Conservation (phyloP, 1,284 basidiomycete species). For the Ustilago shanxiensis region DNA sequence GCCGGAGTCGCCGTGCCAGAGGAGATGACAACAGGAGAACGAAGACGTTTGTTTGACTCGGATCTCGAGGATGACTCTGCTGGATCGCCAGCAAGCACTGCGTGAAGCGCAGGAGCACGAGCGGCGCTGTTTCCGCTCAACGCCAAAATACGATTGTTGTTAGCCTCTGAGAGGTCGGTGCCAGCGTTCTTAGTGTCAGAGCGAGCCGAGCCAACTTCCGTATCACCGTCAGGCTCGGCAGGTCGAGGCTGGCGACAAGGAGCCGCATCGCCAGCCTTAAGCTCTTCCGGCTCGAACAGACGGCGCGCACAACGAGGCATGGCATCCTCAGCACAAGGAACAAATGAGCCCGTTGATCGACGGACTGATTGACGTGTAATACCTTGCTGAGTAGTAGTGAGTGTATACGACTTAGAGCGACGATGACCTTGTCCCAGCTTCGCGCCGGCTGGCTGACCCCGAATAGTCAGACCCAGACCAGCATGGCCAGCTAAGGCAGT, state of each 20-base stretch:
- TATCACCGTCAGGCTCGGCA: slow-evolving; percentile 7
- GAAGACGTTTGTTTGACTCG: slow-evolving; percentile 1
- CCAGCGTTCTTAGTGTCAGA: slow-evolving; percentile 41
- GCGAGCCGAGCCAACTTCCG: slow-evolving; percentile 27
- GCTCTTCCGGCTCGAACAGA: slow-evolving; percentile 11
- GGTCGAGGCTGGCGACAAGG: background rate
- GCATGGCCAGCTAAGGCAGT: slow-evolving; percentile 13
- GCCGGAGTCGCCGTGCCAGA: background rate
- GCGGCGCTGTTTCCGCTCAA: background rate
- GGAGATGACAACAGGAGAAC: background rate
- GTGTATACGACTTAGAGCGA: slow-evolving; percentile 37
- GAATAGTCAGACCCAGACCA: slow-evolving; percentile 23
- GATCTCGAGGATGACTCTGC: background rate
- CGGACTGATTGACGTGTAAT: slow-evolving; percentile 5
- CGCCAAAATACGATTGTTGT: too few species aligned
- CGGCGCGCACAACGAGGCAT: slow-evolving; percentile 34
- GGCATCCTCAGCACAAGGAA: slow-evolving; percentile 8
- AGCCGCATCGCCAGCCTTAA: background rate
- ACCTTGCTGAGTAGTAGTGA: slow-evolving; percentile 10
- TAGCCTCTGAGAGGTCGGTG: background rate
- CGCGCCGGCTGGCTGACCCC: slow-evolving; percentile 10
- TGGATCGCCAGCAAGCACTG: slow-evolving; percentile 13
- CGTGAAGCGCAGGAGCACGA: slow-evolving; percentile 19
- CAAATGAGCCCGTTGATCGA: slow-evolving; percentile 33
- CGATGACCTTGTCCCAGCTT: slow-evolving; percentile 32